phyloP scores from a whole-genome alignment of 2,329 filamentous ascomycete genomes.

The Plenodomus tracheiphilus region DNA sequence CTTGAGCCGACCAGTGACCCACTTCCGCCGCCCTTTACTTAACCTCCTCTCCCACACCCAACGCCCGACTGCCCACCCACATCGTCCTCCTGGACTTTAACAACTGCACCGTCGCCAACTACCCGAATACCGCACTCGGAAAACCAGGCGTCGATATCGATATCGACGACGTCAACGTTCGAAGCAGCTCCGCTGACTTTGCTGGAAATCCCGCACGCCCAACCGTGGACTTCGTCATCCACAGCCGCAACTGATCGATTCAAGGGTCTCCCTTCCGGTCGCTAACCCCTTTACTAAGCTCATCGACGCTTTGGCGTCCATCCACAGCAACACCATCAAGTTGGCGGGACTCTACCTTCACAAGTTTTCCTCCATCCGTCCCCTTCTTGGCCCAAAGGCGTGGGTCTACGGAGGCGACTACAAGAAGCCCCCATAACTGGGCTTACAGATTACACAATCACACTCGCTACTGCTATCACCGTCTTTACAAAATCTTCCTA shows the following conservation, averaged over 20 bases:
- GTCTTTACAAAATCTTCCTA: conserved; percentile 25
- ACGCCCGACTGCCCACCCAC: conserved; percentile 19
- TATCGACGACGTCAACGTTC: conserved; percentile 9
- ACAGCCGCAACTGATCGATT: conserved; percentile 32
- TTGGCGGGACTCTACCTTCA: conserved; percentile 83
- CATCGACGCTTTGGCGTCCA: conserved; percentile 47
- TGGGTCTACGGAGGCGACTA: conserved; percentile 93
- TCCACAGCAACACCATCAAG: conserved; percentile 69
- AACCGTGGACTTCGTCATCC: conserved; percentile 17
- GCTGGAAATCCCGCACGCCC: conserved; percentile 15
- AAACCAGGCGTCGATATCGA: conserved; percentile 4
- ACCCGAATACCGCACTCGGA: background rate
- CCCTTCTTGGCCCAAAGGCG: conserved; percentile 88
- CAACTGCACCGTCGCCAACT: conserved; percentile 4
- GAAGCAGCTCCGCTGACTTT: conserved; percentile 18
- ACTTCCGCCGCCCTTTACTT: background rate
- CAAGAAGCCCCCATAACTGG: conserved; percentile 96
- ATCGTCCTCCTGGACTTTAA: conserved; percentile 33
- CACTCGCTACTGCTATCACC: conserved; percentile 19
- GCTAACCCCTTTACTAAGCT: conserved; percentile 14
- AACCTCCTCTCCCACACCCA: conserved; percentile 5
- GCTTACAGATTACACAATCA: conserved; percentile 31
- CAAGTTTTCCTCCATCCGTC: conserved; percentile 76
- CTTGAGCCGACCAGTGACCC: conserved; percentile 3
- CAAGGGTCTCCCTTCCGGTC: conserved; percentile 23